Conservation (phyloP, 1,284 basidiomycete species). For the Wolfiporia cocos region DNA sequence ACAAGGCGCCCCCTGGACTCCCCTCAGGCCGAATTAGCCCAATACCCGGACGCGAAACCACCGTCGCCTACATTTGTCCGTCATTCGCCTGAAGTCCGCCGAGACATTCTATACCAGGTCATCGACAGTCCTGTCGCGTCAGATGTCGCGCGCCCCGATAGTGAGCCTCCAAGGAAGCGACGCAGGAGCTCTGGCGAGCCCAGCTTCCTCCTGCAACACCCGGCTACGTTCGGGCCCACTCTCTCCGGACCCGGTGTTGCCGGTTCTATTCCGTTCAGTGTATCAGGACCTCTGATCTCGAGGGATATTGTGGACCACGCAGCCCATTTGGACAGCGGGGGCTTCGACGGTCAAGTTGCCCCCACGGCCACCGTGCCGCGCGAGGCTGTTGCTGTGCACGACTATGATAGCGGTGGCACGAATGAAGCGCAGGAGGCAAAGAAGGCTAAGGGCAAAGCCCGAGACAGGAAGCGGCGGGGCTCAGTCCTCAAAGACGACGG, state of each 20-base stretch:
- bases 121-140: no score
- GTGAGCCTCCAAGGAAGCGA: constrained; percentile 6
- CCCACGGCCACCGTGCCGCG: not conserved
- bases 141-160: not conserved
- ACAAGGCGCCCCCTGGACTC: constrained; percentile 17
- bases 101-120: not conserved
- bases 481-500: no score
- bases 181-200: constrained; percentile 3
- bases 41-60: not conserved
- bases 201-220: not conserved
- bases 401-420: constrained; percentile 1
- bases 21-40: not conserved
- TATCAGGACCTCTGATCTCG: not conserved
- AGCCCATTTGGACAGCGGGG: no score
- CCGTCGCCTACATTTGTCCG: constrained; percentile 1
- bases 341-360: not conserved
- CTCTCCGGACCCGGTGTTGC: no score
- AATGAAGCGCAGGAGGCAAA: constrained; percentile 8
- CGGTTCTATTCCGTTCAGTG: not conserved
- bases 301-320: not conserved
- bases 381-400: not conserved
- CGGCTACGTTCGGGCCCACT: no score
- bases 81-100: not conserved
- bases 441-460: no score
- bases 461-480: no score